Evolutionary conservation across 805 yeast species (phyloP).

Genomic region (Wickerhamomyces pijperi): DNA sequence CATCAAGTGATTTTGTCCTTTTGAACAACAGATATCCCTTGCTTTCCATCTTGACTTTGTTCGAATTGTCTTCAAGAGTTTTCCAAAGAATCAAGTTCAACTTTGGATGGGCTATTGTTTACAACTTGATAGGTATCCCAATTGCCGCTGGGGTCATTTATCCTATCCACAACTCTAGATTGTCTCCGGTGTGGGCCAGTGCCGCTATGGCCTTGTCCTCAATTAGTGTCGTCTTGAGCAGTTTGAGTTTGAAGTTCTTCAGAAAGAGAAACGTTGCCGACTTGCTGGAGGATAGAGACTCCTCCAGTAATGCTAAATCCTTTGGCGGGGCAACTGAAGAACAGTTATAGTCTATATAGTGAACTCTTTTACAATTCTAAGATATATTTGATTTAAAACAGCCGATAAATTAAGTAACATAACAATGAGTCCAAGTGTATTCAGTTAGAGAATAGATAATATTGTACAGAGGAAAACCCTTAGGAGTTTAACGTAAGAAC

Average conservation of each 20-base stretch:
- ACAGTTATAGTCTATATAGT: neutral
- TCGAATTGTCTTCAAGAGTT: conserved; percentile 39
- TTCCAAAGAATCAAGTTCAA: conserved; percentile 44
- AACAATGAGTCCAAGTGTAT: no score
- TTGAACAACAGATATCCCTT: conserved; percentile 42
- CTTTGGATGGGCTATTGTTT: conserved; percentile 48
- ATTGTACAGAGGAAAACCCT: no score
- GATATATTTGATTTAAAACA: no score
- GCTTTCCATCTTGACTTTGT: conserved; percentile 39
- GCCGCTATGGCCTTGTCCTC: conserved; percentile 56
- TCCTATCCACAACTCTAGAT: conserved; percentile 40
- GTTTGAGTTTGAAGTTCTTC: conserved; percentile 39
- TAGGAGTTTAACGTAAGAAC: conserved; percentile 60
- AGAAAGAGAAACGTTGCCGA: conserved; percentile 22
- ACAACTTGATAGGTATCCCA: conserved; percentile 47
- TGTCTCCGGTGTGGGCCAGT: conserved; percentile 57
- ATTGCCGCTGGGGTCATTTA: conserved; percentile 60
- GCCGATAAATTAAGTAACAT: no score
- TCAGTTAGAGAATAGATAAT: no score
- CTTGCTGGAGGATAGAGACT: neutral
- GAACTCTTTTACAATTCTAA: no score
- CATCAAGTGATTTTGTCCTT: conserved; percentile 64
- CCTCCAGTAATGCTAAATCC: no score
- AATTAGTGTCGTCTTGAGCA: conserved; percentile 45
- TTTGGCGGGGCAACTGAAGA: conserved; percentile 1